Conservation (phyloP, 2,329 filamentous ascomycete species). For the Leptographium procerum region DNA sequence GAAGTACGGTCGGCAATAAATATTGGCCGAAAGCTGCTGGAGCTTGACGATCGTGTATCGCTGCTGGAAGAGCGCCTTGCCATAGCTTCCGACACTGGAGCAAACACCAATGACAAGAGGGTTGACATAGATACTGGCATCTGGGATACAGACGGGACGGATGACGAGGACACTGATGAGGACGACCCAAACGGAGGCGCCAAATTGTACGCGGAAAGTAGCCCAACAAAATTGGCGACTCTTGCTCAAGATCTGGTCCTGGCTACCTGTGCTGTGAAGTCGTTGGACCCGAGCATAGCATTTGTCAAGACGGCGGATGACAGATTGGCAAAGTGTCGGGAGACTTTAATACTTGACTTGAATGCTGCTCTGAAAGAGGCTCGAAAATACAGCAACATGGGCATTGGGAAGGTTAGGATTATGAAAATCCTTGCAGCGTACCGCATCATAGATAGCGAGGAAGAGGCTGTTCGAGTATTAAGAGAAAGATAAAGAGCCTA, state of each 20-base stretch:
- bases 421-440: conserved; percentile 44
- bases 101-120: not conserved
- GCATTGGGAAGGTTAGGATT: conserved; percentile 30
- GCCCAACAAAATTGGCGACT: conserved; percentile 32
- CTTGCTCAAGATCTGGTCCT: conserved; percentile 35
- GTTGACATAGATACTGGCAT: not conserved
- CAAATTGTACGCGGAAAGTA: conserved; percentile 28
- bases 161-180: conserved; percentile 20
- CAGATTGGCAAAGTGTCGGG: conserved; percentile 39
- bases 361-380: conserved; percentile 34
- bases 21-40: conserved; percentile 49
- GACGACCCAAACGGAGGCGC: conserved; percentile 20
- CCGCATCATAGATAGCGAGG: conserved; percentile 37
- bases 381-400: conserved; percentile 17
- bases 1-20: conserved; percentile 53
- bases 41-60: conserved; percentile 51
- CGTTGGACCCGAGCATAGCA: conserved; percentile 33
- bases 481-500: conserved; percentile 22
- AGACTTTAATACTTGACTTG: conserved; percentile 45
- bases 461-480: conserved; percentile 39
- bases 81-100: conserved; percentile 27
- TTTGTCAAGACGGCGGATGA: conserved; percentile 42
- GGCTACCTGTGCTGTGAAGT: conserved; percentile 29
- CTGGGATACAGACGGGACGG: conserved; percentile 15
- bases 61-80: conserved; percentile 54